Evolutionary conservation across 768 basidiomycete species (phyloP), one percentile per base, ranked within the genome.

Genomic region (Polyporus arcularius): DNA sequence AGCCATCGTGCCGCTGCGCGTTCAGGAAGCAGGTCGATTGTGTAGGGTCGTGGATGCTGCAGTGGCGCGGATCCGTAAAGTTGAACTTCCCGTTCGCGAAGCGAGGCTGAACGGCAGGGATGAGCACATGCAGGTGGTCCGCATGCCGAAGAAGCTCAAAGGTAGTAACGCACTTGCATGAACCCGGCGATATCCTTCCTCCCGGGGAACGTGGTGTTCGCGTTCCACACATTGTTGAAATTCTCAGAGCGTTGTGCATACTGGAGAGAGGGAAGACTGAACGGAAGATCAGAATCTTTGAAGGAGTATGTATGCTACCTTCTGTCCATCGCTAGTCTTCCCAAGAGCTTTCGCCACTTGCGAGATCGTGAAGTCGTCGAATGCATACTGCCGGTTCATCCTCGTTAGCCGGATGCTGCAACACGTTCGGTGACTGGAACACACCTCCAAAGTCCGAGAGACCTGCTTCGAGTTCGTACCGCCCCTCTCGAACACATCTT

Each of bases 61-160:
- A 88, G 67, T 87, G 85, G 40, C 86, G 74, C 4, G 86, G 86
- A 69, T 88, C 86, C 1, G 86, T 88, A 60, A 79, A 85, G 67
- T 82, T 84, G 72, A 82, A 88, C 0, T 79, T 80, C 4, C 86
- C 85, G 64, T 85, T 78, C 1, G 77, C 76, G 55, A 82, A 83
- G 16, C 81, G 78, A 7, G 81, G 84, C 85, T 87, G 57, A 2
- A 14, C 21, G 28, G 16, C 5, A 6, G 30, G 14, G 4, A n/a
- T 38, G 18, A 50, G 35, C 49, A 7, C 14, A 18, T 28, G 21
- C 14, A 26, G 12, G 0, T 16, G 5, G 11, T 21, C 6, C 53
- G 15, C 14, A 1, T 32, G 9, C 12, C 18, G 14, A 10, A 45
- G n/a, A 21, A 15, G 15, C 2, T 6, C 40, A 35, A 1, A 38